Evolutionary conservation across 2,329 filamentous ascomycete genomes (phyloP).

Genomic region (Hypocreales sp.): DNA sequence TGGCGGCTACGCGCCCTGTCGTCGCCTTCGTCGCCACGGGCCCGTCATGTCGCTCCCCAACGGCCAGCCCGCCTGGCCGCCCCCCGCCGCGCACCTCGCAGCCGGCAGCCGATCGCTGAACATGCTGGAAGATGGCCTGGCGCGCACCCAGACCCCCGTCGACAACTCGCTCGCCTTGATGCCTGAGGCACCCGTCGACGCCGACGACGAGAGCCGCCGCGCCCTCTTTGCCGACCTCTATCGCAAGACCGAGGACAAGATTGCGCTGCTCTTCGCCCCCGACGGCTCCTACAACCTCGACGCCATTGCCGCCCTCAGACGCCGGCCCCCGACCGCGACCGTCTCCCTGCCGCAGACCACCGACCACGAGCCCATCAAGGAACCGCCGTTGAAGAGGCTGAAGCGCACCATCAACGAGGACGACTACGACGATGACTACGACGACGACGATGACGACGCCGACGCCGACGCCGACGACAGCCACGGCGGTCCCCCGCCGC

Average conservation of each 20-base stretch:
- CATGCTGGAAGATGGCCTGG: slow-evolving; percentile 43
- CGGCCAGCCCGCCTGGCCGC: slow-evolving; percentile 49
- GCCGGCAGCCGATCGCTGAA: slow-evolving; percentile 35
- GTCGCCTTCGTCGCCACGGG: slow-evolving; percentile 32
- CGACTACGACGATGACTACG: slow-evolving; percentile 75
- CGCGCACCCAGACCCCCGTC: slow-evolving; percentile 34
- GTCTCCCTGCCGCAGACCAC: slow-evolving; percentile 36
- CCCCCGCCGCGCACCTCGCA: slow-evolving; percentile 34
- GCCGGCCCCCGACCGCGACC: slow-evolving; percentile 19
- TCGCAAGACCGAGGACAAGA: slow-evolving; percentile 59
- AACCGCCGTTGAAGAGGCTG: slow-evolving; percentile 56
- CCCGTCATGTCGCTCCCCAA: slow-evolving; percentile 51
- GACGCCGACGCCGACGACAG: slow-evolving; percentile 40
- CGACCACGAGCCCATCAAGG: slow-evolving; percentile 41
- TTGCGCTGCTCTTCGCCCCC: slow-evolving; percentile 57
- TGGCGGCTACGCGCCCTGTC: slow-evolving; percentile 35
- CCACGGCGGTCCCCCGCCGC: too few relatives aligned
- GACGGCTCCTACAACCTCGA: slow-evolving; percentile 35
- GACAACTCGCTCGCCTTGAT: slow-evolving; percentile 33
- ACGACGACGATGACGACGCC: slow-evolving; percentile 54
- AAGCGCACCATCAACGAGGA: slow-evolving; percentile 71
- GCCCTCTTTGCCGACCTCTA: slow-evolving; percentile 65
- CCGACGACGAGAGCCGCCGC: slow-evolving; percentile 55
- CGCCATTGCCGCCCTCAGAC: slow-evolving; percentile 38
- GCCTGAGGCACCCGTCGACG: slow-evolving; percentile 45